These are phyloP conservation scores for Inga laurina DNA, from an alignment of 306 rosid species.

Conservation along the genomic window DNA sequence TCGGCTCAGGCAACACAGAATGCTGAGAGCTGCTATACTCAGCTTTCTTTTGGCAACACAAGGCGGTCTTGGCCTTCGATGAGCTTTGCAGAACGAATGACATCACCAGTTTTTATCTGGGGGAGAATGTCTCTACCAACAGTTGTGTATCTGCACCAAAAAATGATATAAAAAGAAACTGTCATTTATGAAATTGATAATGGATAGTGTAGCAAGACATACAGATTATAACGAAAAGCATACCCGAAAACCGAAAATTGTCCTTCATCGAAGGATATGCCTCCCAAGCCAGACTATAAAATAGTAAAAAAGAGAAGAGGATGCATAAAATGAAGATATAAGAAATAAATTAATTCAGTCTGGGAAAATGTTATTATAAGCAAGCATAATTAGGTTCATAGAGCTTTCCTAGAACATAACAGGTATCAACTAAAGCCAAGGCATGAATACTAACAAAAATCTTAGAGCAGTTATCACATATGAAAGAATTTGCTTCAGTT, in stretches of 20 bases:
- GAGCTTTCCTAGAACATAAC: neutral
- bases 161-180: neutral
- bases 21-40: slow-evolving; percentile 35
- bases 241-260: slow-evolving; percentile 96
- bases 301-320: slow-evolving; percentile 1
- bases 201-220: neutral
- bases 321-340: neutral
- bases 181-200: neutral
- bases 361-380: neutral
- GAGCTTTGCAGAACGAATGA: slow-evolving; percentile 74
- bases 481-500: neutral
- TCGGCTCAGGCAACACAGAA: neutral
- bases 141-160: slow-evolving; percentile 62
- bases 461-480: neutral
- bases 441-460: neutral
- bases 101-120: slow-evolving; percentile 85
- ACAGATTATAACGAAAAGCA: slow-evolving; percentile 11
- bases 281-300: slow-evolving; percentile 93
- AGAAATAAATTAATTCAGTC: slow-evolving; percentile 3
- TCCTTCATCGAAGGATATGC: slow-evolving; percentile 96
- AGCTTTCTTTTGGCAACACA: slow-evolving; percentile 62
- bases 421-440: slow-evolving; percentile 1
- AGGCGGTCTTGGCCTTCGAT: slow-evolving; percentile 85
- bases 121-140: slow-evolving; percentile 82
- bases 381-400: slow-evolving; percentile 14